These are phyloP conservation scores for Schwanniomyces vanrijiae DNA, from an alignment of 805 yeast genomes.

Conservation along the genomic window DNA sequence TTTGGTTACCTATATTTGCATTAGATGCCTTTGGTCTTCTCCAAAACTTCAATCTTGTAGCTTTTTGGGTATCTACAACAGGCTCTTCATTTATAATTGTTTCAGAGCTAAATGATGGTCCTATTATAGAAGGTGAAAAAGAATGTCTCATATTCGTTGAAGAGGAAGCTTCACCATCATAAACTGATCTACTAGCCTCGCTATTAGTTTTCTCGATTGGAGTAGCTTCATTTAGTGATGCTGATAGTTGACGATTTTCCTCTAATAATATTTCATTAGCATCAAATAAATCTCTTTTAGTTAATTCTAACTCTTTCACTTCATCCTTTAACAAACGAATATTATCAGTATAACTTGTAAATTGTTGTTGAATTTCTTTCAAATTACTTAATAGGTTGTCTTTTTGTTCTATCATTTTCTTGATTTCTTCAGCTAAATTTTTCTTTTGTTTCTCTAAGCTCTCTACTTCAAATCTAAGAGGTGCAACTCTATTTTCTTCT, in stretches of 20 bases:
- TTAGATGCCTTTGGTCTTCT: slow-evolving; percentile 38
- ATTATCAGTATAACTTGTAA: slow-evolving; percentile 40
- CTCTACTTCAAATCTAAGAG: slow-evolving; percentile 36
- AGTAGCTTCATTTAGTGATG: not conserved
- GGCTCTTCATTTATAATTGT: slow-evolving; percentile 9
- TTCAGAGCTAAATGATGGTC: slow-evolving; percentile 11
- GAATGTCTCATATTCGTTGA: not conserved
- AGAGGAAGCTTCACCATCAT: slow-evolving; percentile 2
- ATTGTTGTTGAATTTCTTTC: slow-evolving; percentile 40
- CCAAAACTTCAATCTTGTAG: slow-evolving; percentile 46
- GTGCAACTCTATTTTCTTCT: slow-evolving; percentile 5
- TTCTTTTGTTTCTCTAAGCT: slow-evolving; percentile 29
- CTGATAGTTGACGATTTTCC: slow-evolving; percentile 13
- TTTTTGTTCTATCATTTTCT: slow-evolving; percentile 28
- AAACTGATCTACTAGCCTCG: slow-evolving; percentile 1
- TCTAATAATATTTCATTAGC: slow-evolving; percentile 23
- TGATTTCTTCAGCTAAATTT: slow-evolving; percentile 22
- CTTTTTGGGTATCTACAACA: slow-evolving; percentile 33
- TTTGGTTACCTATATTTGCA: slow-evolving; percentile 8
- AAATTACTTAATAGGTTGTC: slow-evolving; percentile 18
- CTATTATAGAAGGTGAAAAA: slow-evolving; percentile 7
- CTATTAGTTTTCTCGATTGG: slow-evolving; percentile 1
- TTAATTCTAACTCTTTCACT: slow-evolving; percentile 47
- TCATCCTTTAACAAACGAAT: slow-evolving; percentile 50
- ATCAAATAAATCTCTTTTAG: slow-evolving; percentile 44